Evolutionary conservation across 176 grass and related monocot species (phyloP).

Genomic region (Triticum aestivum): IWGSC_CS_RefSeq_v2.1 NC_057808.1:394173617-394174116

Average conservation of each 20-base stretch:
- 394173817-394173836: background rate
- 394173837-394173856: slow-evolving; percentile 27
- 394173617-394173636: background rate
- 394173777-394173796: slow-evolving; percentile 60
- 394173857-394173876: slow-evolving; percentile 49
- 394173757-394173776: slow-evolving; percentile 48
- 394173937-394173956: slow-evolving; percentile 30
- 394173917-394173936: background rate
- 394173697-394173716: slow-evolving; percentile 24
- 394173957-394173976: slow-evolving; percentile 48
- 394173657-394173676: background rate
- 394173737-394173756: slow-evolving; percentile 47
- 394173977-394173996: background rate
- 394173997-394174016: slow-evolving; percentile 64
- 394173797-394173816: slow-evolving; percentile 37
- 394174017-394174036: slow-evolving; percentile 51
- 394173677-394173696: background rate
- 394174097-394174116: slow-evolving; percentile 50
- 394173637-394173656: background rate
- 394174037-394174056: slow-evolving; percentile 45
- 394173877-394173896: slow-evolving; percentile 65
- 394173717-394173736: slow-evolving; percentile 49
- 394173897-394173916: slow-evolving; percentile 42
- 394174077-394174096: slow-evolving; percentile 70
- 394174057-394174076: slow-evolving; percentile 92